Conservation (phyloP, 257 asterid species). For the Lycium barbarum region DNA sequence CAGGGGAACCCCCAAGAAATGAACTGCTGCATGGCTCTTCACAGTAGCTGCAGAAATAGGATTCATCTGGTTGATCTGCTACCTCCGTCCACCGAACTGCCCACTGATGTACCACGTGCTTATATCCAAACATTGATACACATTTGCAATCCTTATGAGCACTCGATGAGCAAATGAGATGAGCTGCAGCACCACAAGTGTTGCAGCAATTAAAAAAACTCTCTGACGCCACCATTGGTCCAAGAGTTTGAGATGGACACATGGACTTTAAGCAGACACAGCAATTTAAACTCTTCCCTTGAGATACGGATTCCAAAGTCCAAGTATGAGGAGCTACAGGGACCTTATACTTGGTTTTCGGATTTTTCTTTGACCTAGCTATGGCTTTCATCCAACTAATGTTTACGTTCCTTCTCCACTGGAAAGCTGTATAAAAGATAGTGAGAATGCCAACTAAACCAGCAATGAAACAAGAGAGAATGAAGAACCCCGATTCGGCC, state of each 20-base stretch:
- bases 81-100: constrained; percentile 91
- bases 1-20: constrained; percentile 92
- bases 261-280: constrained; percentile 81
- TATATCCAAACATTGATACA: constrained; percentile 75
- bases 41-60: constrained; percentile 89
- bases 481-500: constrained; percentile 70
- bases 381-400: constrained; percentile 94
- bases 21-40: constrained; percentile 94
- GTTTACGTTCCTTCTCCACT: constrained; percentile 91
- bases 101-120: constrained; percentile 88
- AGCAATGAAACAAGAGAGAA: constrained; percentile 72
- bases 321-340: constrained; percentile 81
- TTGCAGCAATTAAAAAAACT: constrained; percentile 74
- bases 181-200: constrained; percentile 90
- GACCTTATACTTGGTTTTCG: constrained; percentile 72
- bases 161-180: constrained; percentile 73
- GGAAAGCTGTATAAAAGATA: constrained; percentile 81
- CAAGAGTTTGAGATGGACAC: constrained; percentile 83
- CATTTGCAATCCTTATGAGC: constrained; percentile 91
- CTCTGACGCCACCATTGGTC: constrained; percentile 67
- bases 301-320: constrained; percentile 77
- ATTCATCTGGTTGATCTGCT: constrained; percentile 85
- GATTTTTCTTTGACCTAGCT: constrained; percentile 91
- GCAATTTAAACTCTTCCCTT: constrained; percentile 82
- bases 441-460: constrained; percentile 80